Percentiles rank a stretch among this genome's conserved stretches.
Conservation (phyloP, 2,329 filamentous ascomycete genomes). For the Fusarium torreyae region DNA sequence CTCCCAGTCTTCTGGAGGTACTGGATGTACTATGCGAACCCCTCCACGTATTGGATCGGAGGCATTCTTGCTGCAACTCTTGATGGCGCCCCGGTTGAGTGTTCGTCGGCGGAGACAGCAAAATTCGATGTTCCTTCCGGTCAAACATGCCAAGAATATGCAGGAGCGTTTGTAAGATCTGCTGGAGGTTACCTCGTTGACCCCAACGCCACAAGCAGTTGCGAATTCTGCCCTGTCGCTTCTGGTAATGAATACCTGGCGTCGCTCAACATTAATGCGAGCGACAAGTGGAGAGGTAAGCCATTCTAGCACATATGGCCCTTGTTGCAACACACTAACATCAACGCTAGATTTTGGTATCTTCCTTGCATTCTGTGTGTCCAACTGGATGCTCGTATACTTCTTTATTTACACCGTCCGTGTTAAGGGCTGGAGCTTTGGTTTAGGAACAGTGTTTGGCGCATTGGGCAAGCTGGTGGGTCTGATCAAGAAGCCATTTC, state of each 20-base stretch:
- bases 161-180: conserved; percentile 65
- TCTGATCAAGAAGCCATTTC: conserved; percentile 43
- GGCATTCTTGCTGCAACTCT: conserved; percentile 44
- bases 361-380: conserved; percentile 78
- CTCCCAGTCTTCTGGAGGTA: conserved; percentile 76
- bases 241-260: conserved; percentile 73
- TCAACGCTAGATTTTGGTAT: conserved; percentile 71
- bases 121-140: conserved; percentile 73
- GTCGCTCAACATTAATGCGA: conserved; percentile 64
- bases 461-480: conserved; percentile 37
- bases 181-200: conserved; percentile 75
- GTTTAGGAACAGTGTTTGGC: conserved; percentile 63
- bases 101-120: conserved; percentile 56
- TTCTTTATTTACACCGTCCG: conserved; percentile 84
- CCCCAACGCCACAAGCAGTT: conserved; percentile 68
- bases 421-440: conserved; percentile 79
- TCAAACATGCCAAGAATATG: conserved; percentile 76
- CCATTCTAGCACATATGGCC: not conserved
- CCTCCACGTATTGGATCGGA: conserved; percentile 43
- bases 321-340: conserved; percentile 1
- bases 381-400: conserved; percentile 80
- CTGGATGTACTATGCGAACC: conserved; percentile 45
- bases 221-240: conserved; percentile 78
- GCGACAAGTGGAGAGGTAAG: conserved; percentile 73
- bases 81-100: conserved; percentile 54